Percentiles rank a stretch among this genome's conserved stretches.
Conservation (phyloP, 2,329 filamentous ascomycete species). For the Aspergillus sp. region DNA sequence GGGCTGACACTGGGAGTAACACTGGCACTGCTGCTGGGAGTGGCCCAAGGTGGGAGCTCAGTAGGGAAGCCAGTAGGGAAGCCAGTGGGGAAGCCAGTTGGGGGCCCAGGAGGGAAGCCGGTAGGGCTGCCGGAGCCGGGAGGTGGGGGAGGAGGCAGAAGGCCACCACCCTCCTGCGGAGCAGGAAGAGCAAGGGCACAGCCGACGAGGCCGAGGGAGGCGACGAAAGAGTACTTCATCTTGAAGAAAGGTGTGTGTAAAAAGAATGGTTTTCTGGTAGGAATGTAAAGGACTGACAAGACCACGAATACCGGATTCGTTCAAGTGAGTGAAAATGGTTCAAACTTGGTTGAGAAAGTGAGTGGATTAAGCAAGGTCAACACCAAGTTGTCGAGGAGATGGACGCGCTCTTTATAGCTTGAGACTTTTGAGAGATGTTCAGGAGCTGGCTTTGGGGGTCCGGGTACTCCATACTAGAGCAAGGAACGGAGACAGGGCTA, state of each 20-base stretch:
- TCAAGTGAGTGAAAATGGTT: constrained; percentile 1
- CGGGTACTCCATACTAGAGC: not conserved
- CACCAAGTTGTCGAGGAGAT: not conserved
- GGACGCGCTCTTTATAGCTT: constrained; percentile 9
- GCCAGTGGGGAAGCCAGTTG: not conserved
- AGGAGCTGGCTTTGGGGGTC: not conserved
- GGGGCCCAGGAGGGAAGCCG: too few relatives aligned
- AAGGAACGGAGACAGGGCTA: constrained; percentile 2
- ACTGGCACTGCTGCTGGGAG: not conserved
- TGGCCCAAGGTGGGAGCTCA: not conserved
- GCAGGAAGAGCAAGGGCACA: constrained; percentile 14
- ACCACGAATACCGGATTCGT: constrained; percentile 11
- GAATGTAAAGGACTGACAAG: not conserved
- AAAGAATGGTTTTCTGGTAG: not conserved
- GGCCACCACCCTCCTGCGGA: not conserved
- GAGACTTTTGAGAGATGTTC: not conserved
- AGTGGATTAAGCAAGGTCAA: not conserved
- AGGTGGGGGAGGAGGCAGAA: not conserved
- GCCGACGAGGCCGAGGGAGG: constrained; percentile 10
- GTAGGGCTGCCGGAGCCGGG: not conserved
- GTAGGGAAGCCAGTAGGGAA: not conserved
- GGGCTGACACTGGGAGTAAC: not conserved
- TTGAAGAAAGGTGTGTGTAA: not conserved
- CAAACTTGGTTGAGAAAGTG: constrained; percentile 3
- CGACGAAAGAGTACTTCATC: constrained; percentile 14